Conservation (phyloP, 148 eudicot genomes). For the Fagopyrum homotropicum region DNA sequence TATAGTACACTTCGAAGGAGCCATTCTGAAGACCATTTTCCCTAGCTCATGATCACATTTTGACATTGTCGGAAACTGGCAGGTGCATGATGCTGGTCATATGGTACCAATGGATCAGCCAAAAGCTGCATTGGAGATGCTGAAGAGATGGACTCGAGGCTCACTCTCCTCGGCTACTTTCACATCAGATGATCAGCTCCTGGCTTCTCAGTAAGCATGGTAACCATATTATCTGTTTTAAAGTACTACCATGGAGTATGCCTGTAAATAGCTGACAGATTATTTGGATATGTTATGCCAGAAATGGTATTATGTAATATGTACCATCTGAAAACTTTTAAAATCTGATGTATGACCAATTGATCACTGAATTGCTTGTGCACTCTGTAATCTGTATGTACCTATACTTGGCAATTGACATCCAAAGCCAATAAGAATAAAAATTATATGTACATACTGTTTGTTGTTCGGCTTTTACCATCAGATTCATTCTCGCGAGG, state of each 20-base stretch:
- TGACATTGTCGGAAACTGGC: slow-evolving; percentile 1
- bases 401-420: background rate
- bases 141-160: slow-evolving; percentile 63
- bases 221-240: background rate
- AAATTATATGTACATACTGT: too few species aligned
- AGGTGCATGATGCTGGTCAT: slow-evolving; percentile 93
- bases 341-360: background rate
- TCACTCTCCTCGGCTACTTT: slow-evolving; percentile 22
- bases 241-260: background rate
- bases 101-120: slow-evolving; percentile 99
- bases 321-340: background rate
- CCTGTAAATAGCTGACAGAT: background rate
- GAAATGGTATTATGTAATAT: background rate
- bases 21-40: background rate
- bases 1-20: background rate
- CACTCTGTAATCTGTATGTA: background rate
- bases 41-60: background rate
- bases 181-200: slow-evolving; percentile 11
- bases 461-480: too few species aligned
- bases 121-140: slow-evolving; percentile 71
- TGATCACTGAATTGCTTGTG: background rate
- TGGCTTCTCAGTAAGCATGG: background rate
- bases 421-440: background rate
- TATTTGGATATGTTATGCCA: background rate
- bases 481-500: background rate